A percentile compares a stretch with the other conserved stretches of the same genome.
Conservation (phyloP, 192 early-diverging fungal species). For the Funneliformis geosporum region DNA sequence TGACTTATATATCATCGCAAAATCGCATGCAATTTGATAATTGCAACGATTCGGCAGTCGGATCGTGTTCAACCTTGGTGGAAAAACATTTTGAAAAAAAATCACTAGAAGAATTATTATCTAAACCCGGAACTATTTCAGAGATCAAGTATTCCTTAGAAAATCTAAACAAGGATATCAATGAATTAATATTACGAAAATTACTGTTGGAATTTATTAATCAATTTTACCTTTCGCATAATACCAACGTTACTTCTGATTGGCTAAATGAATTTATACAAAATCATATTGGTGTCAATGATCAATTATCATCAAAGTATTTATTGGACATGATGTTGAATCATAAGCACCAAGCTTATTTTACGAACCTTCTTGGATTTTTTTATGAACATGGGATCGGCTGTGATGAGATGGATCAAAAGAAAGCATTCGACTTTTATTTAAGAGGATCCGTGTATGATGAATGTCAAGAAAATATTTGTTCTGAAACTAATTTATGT, state of each 20-base stretch:
- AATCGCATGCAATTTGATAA: no score
- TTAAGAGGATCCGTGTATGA: neutral
- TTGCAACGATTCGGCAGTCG: neutral
- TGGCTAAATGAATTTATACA: neutral
- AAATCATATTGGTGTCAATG: neutral
- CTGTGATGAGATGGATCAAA: neutral
- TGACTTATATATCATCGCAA: neutral
- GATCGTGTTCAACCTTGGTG: neutral
- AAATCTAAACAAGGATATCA: neutral
- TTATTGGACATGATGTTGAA: neutral
- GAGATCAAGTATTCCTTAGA: neutral
- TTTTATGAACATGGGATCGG: neutral
- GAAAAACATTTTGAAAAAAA: neutral
- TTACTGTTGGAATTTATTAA: neutral
- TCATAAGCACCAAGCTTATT: neutral
- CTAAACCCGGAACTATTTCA: neutral
- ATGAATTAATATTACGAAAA: neutral
- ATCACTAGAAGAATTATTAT: neutral
- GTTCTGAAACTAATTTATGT: neutral
- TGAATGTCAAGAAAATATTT: neutral
- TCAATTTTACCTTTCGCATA: neutral
- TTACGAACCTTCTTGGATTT: neutral
- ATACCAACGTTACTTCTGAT: neutral
- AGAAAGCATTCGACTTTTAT: neutral
- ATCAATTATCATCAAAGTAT: neutral